A percentile compares a stretch with the other conserved stretches of the same genome.
phyloP scores from a whole-genome alignment of 495 filamentous ascomycete genomes.

The Aspergillus nidulans region DNA sequence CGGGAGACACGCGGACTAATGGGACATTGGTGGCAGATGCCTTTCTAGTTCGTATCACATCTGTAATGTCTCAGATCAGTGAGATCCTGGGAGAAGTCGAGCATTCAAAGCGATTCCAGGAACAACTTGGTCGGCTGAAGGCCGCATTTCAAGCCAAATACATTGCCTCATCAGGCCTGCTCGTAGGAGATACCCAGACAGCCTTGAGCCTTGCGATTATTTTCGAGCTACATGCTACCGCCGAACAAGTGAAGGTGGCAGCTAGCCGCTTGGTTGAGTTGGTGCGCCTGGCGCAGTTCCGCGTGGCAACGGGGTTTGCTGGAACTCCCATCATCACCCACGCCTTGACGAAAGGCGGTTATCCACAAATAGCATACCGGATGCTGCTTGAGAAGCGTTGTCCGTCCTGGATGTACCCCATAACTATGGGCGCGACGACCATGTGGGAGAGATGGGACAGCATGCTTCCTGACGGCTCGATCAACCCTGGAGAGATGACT shows the following conservation, averaged over 20 bases:
- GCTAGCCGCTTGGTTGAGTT: conserved; percentile 30
- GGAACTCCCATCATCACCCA: conserved; percentile 49
- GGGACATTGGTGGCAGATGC: conserved; percentile 46
- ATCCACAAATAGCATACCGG: conserved; percentile 29
- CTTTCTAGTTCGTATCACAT: conserved; percentile 46
- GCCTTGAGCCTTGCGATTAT: conserved; percentile 40
- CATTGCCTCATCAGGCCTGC: conserved; percentile 34
- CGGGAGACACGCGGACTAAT: conserved; percentile 40
- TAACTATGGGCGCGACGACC: conserved; percentile 50
- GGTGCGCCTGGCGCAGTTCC: conserved; percentile 37
- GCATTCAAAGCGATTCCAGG: conserved; percentile 25
- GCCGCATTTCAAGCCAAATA: conserved; percentile 40
- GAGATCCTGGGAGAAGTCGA: conserved; percentile 22
- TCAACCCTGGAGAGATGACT: conserved; percentile 54
- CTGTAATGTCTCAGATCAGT: conserved; percentile 25
- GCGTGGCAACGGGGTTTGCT: conserved; percentile 51
- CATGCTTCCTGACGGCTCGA: conserved; percentile 45
- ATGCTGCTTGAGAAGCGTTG: conserved; percentile 39
- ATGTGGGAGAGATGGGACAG: conserved; percentile 57
- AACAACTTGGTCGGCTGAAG: conserved; percentile 15
- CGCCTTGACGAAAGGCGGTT: conserved; percentile 35
- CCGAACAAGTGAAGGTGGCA: conserved; percentile 29
- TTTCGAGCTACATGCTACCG: conserved; percentile 37
- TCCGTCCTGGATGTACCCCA: conserved; percentile 51
- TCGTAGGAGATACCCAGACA: conserved; percentile 48